Percentiles rank a stretch among this genome's conserved stretches.
These are phyloP conservation scores for Monilinia fructigena DNA, from an alignment of 2,329 filamentous ascomycete species.

Conservation along the genomic window DNA sequence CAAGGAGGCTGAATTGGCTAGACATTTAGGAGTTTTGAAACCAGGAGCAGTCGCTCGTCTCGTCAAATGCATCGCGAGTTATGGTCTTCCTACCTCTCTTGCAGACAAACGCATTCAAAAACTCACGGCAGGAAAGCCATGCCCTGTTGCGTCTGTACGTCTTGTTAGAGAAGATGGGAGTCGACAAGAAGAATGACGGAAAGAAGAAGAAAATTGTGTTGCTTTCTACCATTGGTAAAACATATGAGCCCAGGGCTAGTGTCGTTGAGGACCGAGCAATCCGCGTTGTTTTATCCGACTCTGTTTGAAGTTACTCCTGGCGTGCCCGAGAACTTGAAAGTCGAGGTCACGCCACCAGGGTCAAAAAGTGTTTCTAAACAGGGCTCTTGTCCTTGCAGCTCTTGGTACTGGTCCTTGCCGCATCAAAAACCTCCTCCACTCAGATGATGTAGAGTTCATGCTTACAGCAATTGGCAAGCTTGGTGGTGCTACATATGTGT, in stretches of 20 bases:
- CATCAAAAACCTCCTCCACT: slow-evolving; percentile 90
- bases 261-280: slow-evolving; percentile 86
- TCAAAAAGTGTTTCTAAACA: slow-evolving; percentile 99
- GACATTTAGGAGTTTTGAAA: slow-evolving; percentile 80
- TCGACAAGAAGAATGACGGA: slow-evolving; percentile 98
- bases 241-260: slow-evolving; percentile 82
- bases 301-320: slow-evolving; percentile 74
- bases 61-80: slow-evolving; percentile 91
- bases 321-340: slow-evolving; percentile 61
- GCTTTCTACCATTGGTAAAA: slow-evolving; percentile 84
- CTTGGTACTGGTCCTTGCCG: slow-evolving; percentile 82
- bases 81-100: slow-evolving; percentile 81
- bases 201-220: slow-evolving; percentile 94
- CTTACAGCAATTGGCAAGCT: slow-evolving; percentile 83
- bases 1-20: slow-evolving; percentile 90
- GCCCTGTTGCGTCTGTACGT: slow-evolving; percentile 84
- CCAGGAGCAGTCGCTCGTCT: slow-evolving; percentile 86
- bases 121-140: slow-evolving; percentile 81
- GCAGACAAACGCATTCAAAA: slow-evolving; percentile 79
- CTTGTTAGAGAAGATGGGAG: slow-evolving; percentile 87
- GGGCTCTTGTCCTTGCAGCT: slow-evolving; percentile 89
- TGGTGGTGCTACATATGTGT: slow-evolving; percentile 82
- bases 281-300: slow-evolving; percentile 76
- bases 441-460: slow-evolving; percentile 97
- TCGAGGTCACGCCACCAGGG: slow-evolving; percentile 83